Evolutionary conservation across 208 protist species (phyloP), one percentile per base, ranked within the genome.

Genomic region (Crithidia brevicula): DNA sequence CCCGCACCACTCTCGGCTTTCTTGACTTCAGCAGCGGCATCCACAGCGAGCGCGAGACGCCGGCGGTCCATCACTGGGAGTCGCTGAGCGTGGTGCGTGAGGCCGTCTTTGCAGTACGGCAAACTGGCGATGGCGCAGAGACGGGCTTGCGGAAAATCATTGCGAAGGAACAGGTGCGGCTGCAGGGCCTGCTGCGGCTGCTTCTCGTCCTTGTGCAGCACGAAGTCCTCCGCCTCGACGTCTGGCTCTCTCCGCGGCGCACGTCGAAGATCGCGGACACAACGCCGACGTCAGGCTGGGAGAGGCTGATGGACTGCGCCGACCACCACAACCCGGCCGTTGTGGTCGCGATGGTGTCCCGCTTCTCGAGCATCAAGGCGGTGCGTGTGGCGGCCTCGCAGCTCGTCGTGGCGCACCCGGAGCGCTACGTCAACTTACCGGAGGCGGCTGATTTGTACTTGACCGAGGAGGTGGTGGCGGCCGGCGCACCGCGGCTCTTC

Each of bases 401-500:
- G 40, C 53, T 62, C 38, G 84, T 93, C n/a, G 68, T 79, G 22
- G 47, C 58, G 13, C 60, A 67, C 16, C 91, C 88, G 20, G 81
- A 87, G 65, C 54, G 43, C 30, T 96, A 83, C 69, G 67, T 63
- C 43, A 65, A 78, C 73, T 50, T 91, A 23, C 76, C 81, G 15
- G 88, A 86, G 46, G 85, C 88, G 22, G 82, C 86, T 4, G 82
- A 91, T 43, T 65, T 92, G 30, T 93, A 93, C 68, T 66, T 96
- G 33, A 92, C 82, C 27, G 67, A 85, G 50, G 79, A 81, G 27
- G 77, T 86, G 51, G 77, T 96, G 27, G 67, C 56, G 31, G 75
- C 73, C 4, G 88, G 87, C 5, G 86, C 81, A 38, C 81, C 83
- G 56, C 67, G 74, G 30, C 84, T 93, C 36, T 82, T 80, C 61